Conservation (phyloP, 306 rosid species). For the Cicer cuneatum region DNA sequence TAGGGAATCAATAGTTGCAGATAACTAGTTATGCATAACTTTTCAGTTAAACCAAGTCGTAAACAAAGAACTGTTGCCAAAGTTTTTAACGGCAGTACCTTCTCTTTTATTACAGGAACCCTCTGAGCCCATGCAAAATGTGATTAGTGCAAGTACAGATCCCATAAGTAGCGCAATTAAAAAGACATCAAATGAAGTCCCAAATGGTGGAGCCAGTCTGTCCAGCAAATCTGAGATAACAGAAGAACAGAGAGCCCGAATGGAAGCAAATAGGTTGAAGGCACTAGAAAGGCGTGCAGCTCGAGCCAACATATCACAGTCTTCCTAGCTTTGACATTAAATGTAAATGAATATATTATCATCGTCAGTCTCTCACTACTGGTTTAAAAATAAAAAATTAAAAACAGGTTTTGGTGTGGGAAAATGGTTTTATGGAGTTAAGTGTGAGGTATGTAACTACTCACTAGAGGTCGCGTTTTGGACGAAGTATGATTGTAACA, state of each 20-base stretch:
- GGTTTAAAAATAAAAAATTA: neutral
- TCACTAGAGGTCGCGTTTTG: no score
- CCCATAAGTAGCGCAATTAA: slow-evolving; percentile 40
- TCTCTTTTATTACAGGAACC: slow-evolving; percentile 59
- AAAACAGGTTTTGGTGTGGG: neutral
- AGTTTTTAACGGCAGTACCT: neutral
- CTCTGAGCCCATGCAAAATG: slow-evolving; percentile 39
- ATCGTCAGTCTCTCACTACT: neutral
- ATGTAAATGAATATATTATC: slow-evolving; percentile 22
- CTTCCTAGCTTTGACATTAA: slow-evolving; percentile 37
- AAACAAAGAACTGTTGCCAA: slow-evolving; percentile 17
- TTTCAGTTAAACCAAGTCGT: slow-evolving; percentile 23
- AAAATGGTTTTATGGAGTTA: neutral
- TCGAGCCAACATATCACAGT: slow-evolving; percentile 49
- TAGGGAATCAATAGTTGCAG: slow-evolving; percentile 5
- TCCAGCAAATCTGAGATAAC: slow-evolving; percentile 57
- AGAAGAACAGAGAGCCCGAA: slow-evolving; percentile 78
- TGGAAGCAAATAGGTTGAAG: slow-evolving; percentile 90
- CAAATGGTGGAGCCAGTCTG: slow-evolving; percentile 42
- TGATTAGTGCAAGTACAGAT: slow-evolving; percentile 4
- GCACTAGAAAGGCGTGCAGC: slow-evolving; percentile 86
- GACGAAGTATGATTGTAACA: no score
- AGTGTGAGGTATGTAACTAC: no score
- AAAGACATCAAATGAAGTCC: slow-evolving; percentile 43
- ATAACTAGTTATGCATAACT: neutral